These are phyloP conservation scores for Dothideomycetes sp. DNA, from an alignment of 2,329 filamentous ascomycete species.

Conservation along the genomic window DNA sequence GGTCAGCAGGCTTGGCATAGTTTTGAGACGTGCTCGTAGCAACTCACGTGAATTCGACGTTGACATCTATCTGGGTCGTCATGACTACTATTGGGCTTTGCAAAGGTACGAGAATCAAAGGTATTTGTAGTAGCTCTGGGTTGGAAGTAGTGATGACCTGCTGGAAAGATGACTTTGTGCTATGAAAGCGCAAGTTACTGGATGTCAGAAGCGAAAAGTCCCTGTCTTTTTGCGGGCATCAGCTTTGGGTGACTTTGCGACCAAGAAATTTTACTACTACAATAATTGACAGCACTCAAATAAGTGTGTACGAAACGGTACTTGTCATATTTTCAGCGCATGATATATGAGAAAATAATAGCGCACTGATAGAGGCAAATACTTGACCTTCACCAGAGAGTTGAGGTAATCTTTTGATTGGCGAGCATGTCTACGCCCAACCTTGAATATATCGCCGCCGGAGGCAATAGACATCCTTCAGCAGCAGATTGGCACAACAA, in stretches of 20 bases:
- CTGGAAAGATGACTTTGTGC: too few relatives aligned
- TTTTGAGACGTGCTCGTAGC: not conserved
- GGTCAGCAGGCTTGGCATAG: slow-evolving; percentile 8
- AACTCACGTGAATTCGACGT: slow-evolving; percentile 61
- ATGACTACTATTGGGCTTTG: not conserved
- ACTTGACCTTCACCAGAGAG: too few relatives aligned
- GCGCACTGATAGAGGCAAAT: too few relatives aligned
- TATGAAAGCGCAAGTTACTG: too few relatives aligned
- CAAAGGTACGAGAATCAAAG: not conserved
- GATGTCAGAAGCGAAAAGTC: not conserved
- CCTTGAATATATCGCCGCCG: slow-evolving; percentile 52
- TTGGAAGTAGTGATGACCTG: not conserved
- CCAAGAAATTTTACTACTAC: not conserved
- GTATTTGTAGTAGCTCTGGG: not conserved
- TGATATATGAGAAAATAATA: too few relatives aligned
- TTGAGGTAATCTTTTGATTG: too few relatives aligned
- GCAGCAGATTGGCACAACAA: slow-evolving; percentile 77
- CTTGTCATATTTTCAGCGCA: too few relatives aligned
- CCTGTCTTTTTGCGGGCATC: not conserved
- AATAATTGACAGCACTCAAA: not conserved
- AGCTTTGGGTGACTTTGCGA: not conserved
- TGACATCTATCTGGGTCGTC: not conserved
- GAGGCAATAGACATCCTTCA: slow-evolving; percentile 81
- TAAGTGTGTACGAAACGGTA: too few relatives aligned
- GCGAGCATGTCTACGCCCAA: slow-evolving; percentile 1